phyloP scores from a whole-genome alignment of 805 yeast genomes.

The Starmerella floricola region DNA sequence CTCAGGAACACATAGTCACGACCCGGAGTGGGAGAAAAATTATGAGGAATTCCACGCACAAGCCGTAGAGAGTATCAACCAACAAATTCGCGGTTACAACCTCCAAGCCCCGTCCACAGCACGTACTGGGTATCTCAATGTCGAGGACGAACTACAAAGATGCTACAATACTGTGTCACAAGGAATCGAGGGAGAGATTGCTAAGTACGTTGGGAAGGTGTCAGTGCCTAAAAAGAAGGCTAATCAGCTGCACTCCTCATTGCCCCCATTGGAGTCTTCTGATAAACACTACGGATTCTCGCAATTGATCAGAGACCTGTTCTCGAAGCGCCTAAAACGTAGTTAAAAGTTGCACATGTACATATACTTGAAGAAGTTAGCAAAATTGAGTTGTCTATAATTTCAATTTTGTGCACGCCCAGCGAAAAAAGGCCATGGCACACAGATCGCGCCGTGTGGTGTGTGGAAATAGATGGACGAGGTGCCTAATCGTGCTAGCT shows the following conservation, averaged over 20 bases:
- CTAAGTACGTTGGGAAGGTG: conserved; percentile 9
- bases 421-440: too few relatives aligned
- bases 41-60: conserved; percentile 28
- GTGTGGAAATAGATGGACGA: too few relatives aligned
- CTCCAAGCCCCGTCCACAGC: conserved; percentile 52
- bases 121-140: conserved; percentile 40
- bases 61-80: conserved; percentile 36
- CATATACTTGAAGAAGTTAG: too few relatives aligned
- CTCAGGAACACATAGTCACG: not conserved
- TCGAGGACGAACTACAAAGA: conserved; percentile 35
- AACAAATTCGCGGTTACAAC: conserved; percentile 44
- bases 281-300: conserved; percentile 26
- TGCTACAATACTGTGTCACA: conserved; percentile 31
- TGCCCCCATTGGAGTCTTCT: conserved; percentile 22
- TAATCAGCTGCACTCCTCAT: conserved; percentile 11
- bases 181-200: conserved; percentile 13
- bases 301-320: conserved; percentile 22
- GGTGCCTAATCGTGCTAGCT: too few relatives aligned
- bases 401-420: too few relatives aligned
- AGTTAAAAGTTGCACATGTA: too few relatives aligned
- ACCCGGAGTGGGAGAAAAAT: conserved; percentile 32
- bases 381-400: too few relatives aligned
- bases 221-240: conserved; percentile 12
- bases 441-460: too few relatives aligned
- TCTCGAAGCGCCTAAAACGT: too few relatives aligned